Conservation (phyloP, 441 rosid genomes). For the Corymbia citriodora region DNA sequence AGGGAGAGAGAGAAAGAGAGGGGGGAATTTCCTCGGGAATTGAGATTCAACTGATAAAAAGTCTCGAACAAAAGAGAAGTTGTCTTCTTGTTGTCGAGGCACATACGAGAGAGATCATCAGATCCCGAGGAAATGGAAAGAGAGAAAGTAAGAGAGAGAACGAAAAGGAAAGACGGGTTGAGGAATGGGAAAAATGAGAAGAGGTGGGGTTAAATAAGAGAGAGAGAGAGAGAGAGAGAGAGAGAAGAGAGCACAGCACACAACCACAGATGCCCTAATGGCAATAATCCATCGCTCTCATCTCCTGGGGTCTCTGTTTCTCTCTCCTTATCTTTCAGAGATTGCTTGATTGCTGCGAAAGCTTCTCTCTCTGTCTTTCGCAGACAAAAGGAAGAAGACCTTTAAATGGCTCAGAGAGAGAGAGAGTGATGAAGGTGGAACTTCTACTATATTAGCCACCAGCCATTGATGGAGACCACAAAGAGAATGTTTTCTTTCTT, state of each 20-base stretch:
- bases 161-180: neutral
- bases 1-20: constrained; percentile 4
- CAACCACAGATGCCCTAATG: neutral
- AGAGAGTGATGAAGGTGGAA: neutral
- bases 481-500: constrained; percentile 11
- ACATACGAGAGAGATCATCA: constrained; percentile 16
- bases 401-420: neutral
- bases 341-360: constrained; percentile 12
- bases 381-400: neutral
- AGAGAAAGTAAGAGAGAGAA: constrained; percentile 10
- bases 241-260: neutral
- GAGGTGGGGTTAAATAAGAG: constrained; percentile 66
- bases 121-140: constrained; percentile 45
- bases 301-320: neutral
- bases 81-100: constrained; percentile 16
- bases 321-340: constrained; percentile 1
- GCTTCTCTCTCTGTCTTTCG: neutral
- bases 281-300: neutral
- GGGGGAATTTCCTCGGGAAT: constrained; percentile 40
- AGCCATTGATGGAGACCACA: constrained; percentile 67
- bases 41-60: constrained; percentile 21
- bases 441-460: constrained; percentile 43
- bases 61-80: neutral
- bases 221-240: constrained; percentile 8
- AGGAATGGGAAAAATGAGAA: constrained; percentile 45